phyloP scores from a whole-genome alignment of 176 grass and related monocot genomes.

The Zea mays region DNA sequence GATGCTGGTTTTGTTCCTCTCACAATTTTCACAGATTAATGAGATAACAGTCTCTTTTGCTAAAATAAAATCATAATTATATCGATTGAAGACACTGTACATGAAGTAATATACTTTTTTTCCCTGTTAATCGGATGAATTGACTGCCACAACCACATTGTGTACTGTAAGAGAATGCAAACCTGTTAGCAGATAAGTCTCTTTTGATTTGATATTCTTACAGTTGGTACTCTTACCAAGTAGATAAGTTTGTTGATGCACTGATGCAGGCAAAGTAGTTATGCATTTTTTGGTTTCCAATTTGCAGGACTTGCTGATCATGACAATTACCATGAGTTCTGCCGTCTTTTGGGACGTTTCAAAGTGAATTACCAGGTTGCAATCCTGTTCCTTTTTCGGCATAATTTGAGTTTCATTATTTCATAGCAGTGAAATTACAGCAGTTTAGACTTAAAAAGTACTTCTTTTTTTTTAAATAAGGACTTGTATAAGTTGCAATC shows the following conservation, averaged over 20 bases:
- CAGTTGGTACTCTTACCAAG: background rate
- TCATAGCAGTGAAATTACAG: background rate
- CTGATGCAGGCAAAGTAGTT: slow-evolving; percentile 9
- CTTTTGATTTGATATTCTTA: slow-evolving; percentile 24
- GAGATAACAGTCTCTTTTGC: background rate
- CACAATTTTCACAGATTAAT: background rate
- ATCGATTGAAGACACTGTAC: background rate
- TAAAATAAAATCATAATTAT: background rate
- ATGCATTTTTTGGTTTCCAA: slow-evolving; percentile 24
- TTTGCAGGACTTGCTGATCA: slow-evolving; percentile 94
- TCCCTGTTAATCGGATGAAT: background rate
- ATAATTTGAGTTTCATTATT: background rate
- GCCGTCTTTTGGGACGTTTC: slow-evolving; percentile 91
- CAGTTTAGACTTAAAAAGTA: background rate
- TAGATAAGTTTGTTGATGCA: slow-evolving; percentile 16
- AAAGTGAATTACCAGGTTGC: slow-evolving; percentile 94
- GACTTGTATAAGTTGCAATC: slow-evolving; percentile 18
- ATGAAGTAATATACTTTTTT: slow-evolving; percentile 16
- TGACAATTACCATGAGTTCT: slow-evolving; percentile 99
- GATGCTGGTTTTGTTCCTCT: slow-evolving; percentile 13
- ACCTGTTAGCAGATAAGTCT: slow-evolving; percentile 12
- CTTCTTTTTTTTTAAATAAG: background rate
- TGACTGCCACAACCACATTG: background rate
- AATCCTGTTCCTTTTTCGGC: slow-evolving; percentile 13
- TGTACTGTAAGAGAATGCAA: slow-evolving; percentile 26